Conservation (phyloP, 495 filamentous ascomycete species). For the Talaromyces nanjingensis region DNA sequence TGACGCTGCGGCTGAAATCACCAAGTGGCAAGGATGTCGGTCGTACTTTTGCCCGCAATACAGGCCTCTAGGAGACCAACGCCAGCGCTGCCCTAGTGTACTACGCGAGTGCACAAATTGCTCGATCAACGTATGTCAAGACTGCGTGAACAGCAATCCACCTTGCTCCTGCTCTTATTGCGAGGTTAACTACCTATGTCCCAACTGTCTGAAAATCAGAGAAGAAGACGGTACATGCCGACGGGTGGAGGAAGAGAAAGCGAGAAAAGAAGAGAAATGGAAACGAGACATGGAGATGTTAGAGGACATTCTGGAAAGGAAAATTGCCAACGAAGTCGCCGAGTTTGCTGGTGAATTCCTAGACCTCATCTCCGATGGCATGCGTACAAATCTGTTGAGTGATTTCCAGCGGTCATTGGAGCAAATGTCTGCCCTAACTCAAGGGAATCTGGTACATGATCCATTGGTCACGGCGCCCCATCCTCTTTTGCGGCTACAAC, state of each 20-base stretch:
- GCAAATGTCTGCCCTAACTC: neutral
- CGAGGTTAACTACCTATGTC: conserved; percentile 46
- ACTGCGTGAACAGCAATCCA: conserved; percentile 38
- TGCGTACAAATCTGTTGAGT: neutral
- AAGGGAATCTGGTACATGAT: neutral
- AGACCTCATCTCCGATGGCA: conserved; percentile 19
- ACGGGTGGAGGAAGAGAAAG: conserved; percentile 34
- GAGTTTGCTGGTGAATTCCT: conserved; percentile 42
- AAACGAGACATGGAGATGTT: conserved; percentile 38
- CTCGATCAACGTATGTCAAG: conserved; percentile 49
- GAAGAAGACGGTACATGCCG: conserved; percentile 37
- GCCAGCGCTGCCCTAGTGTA: conserved; percentile 40
- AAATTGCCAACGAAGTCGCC: conserved; percentile 39
- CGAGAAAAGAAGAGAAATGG: conserved; percentile 35
- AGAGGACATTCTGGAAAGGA: conserved; percentile 33
- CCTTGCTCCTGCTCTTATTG: conserved; percentile 50
- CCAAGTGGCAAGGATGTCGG: conserved; percentile 51
- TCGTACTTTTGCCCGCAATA: conserved; percentile 50
- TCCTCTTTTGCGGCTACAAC: neutral
- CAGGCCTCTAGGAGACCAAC: conserved; percentile 42
- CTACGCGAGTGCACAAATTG: conserved; percentile 49
- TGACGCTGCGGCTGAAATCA: conserved; percentile 27
- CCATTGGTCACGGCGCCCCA: neutral
- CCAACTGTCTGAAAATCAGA: conserved; percentile 40
- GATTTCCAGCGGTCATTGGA: neutral